Conservation (phyloP, 202 grass and related monocot species). For the Setaria italica region DNA sequence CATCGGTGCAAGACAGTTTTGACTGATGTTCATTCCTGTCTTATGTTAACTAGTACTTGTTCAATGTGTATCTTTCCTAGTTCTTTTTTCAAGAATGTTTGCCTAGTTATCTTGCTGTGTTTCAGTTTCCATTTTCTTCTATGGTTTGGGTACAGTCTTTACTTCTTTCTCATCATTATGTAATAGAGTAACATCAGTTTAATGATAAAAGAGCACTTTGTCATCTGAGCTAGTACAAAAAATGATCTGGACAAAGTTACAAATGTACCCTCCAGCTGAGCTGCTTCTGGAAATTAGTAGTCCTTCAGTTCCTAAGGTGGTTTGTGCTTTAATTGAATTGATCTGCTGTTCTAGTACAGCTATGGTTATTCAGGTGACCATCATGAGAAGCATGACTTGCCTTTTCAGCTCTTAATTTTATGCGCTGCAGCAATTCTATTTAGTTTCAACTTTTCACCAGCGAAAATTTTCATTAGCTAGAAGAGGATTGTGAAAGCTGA, state of each 20-base stretch:
- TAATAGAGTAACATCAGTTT: conserved; percentile 8
- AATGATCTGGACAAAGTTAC: background rate
- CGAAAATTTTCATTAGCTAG: conserved; percentile 4
- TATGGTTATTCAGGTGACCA: background rate
- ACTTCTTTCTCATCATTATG: conserved; percentile 12
- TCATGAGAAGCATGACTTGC: background rate
- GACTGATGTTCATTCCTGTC: conserved; percentile 19
- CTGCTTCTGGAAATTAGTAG: background rate
- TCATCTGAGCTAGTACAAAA: conserved; percentile 8
- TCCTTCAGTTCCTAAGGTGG: background rate
- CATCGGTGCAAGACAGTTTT: background rate
- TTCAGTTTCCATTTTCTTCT: background rate
- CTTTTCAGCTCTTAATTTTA: background rate
- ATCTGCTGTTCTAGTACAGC: background rate
- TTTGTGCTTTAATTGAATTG: background rate
- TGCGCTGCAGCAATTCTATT: background rate
- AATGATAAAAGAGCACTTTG: background rate
- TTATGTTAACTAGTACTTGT: conserved; percentile 34
- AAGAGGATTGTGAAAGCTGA: background rate
- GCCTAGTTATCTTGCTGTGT: conserved; percentile 11
- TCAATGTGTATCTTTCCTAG: conserved; percentile 1
- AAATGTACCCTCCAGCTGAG: background rate
- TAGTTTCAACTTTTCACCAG: background rate
- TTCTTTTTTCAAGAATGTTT: background rate
- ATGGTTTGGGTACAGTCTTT: background rate